A percentile compares a stretch with the other conserved stretches of the same genome.
phyloP scores from a whole-genome alignment of 2,329 filamentous ascomycete genomes.

The Curvularia spicifera region DNA sequence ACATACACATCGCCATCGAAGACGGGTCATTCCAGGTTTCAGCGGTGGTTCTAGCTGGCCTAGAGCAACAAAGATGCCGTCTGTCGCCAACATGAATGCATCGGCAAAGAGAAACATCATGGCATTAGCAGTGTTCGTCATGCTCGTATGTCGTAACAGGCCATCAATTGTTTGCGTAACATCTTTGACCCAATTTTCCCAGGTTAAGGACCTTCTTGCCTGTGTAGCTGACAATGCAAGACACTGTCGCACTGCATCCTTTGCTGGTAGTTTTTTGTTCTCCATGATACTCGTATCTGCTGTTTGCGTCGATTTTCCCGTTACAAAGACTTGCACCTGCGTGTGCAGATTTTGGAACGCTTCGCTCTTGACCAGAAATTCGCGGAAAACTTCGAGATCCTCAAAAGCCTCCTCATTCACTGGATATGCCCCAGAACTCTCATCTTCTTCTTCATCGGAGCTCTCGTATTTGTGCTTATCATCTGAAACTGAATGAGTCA shows the following conservation, averaged over 20 bases:
- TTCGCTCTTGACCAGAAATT: conserved; percentile 23
- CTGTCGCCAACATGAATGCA: not conserved
- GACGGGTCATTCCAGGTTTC: conserved; percentile 6
- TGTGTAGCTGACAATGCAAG: not conserved
- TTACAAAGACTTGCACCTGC: conserved; percentile 19
- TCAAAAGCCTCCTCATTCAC: conserved; percentile 21
- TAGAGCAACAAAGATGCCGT: conserved; percentile 3
- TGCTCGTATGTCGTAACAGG: not conserved
- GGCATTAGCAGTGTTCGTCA: not conserved
- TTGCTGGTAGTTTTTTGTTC: not conserved
- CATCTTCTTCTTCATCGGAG: conserved; percentile 17
- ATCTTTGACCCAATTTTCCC: not conserved
- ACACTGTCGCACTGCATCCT: not conserved
- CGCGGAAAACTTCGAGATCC: conserved; percentile 16
- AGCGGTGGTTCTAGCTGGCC: conserved; percentile 16
- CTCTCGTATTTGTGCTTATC: conserved; percentile 5
- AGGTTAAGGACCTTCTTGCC: not conserved
- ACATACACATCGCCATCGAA: conserved; percentile 35
- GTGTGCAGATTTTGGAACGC: conserved; percentile 17
- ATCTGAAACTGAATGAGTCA: too few species aligned
- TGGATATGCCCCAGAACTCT: not conserved
- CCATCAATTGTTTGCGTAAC: not conserved
- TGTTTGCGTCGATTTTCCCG: not conserved
- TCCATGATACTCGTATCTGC: not conserved
- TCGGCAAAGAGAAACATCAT: not conserved